These are phyloP conservation scores for Monosporascus sp. DNA, from an alignment of 2,329 filamentous ascomycete species.

Conservation along the genomic window DNA sequence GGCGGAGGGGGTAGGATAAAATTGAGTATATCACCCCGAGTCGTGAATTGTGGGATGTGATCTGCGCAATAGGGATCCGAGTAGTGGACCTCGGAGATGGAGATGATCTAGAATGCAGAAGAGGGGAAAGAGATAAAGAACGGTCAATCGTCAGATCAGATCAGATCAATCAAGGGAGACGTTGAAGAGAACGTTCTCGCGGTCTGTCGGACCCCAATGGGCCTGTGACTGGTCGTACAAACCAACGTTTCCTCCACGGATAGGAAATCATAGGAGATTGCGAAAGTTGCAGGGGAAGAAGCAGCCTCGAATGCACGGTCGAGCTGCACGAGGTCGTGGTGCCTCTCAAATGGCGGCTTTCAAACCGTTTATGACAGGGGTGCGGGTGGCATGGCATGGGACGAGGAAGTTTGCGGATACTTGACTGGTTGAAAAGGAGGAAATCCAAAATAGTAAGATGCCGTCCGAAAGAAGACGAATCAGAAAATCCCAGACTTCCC, in stretches of 20 bases:
- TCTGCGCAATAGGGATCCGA: not conserved
- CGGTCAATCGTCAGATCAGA: not conserved
- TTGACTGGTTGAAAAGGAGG: not conserved
- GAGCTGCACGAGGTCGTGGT: conserved; percentile 24
- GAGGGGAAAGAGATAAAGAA: not conserved
- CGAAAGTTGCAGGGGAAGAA: conserved; percentile 3
- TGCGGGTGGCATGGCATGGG: not conserved
- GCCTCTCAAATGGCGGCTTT: conserved; percentile 18
- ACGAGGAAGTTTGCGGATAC: not conserved
- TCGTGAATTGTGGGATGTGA: too few species aligned
- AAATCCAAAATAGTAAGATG: not conserved
- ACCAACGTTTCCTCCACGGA: too few species aligned
- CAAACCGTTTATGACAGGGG: conserved; percentile 1
- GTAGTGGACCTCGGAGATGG: not conserved
- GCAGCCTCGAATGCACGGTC: conserved; percentile 4
- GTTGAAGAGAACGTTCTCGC: not conserved
- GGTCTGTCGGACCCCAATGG: not conserved
- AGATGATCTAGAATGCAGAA: not conserved
- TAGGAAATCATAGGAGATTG: not conserved
- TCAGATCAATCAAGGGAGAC: too few species aligned
- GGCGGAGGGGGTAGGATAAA: not conserved
- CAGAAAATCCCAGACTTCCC: not conserved
- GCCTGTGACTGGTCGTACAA: not conserved
- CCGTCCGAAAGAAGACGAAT: not conserved
- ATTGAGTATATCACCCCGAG: not conserved